Conservation (phyloP, 2,329 filamentous ascomycete species). For the Talaromyces sp. region DNA sequence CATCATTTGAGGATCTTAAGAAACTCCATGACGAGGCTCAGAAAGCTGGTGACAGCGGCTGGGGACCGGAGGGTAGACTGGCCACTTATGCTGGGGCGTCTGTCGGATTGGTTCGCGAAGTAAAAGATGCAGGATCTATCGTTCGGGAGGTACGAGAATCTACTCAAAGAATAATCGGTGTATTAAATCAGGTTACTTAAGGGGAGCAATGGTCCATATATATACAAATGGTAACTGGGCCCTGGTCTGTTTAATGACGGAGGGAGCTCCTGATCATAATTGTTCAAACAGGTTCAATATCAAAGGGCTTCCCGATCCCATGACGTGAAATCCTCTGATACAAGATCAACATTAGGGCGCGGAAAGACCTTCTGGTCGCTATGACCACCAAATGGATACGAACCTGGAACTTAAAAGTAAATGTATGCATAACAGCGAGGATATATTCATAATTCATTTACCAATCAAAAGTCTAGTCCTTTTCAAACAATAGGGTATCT, state of each 20-base stretch:
- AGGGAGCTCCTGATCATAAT: neutral
- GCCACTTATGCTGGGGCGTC: conserved; percentile 51
- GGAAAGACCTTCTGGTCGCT: too few species aligned
- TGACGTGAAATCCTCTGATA: too few species aligned
- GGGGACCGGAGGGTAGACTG: conserved; percentile 49
- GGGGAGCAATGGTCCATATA: neutral
- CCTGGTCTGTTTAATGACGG: neutral
- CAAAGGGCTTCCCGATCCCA: too few species aligned
- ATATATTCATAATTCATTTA: neutral
- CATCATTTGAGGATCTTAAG: conserved; percentile 47
- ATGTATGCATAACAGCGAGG: too few species aligned
- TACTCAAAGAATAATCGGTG: neutral
- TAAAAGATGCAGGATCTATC: conserved; percentile 41
- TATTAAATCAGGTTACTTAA: neutral
- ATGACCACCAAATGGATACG: too few species aligned
- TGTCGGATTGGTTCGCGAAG: conserved; percentile 44
- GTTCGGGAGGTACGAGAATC: conserved; percentile 28
- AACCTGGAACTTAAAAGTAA: too few species aligned
- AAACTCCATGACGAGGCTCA: conserved; percentile 41
- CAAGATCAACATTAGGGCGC: too few species aligned
- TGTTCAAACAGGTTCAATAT: neutral
- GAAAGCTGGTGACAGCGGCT: conserved; percentile 44
- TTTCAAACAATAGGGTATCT: conserved; percentile 14
- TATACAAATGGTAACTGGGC: too few species aligned
- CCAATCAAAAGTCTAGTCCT: neutral